These are phyloP conservation scores for Fraxinus pennsylvanica DNA, from an alignment of 257 asterid species.

Conservation along the genomic window DNA sequence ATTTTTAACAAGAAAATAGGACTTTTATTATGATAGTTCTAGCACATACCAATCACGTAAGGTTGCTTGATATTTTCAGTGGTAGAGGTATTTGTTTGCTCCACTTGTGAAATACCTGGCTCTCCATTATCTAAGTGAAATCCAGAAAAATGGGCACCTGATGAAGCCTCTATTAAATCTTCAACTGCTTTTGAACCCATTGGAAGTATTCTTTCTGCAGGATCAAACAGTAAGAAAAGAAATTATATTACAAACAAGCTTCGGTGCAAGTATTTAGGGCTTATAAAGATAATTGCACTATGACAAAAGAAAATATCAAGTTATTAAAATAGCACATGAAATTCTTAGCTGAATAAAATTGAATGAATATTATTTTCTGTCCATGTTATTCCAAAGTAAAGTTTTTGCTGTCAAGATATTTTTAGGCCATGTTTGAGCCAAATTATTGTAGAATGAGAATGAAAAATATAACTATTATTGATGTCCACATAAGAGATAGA, in stretches of 20 bases:
- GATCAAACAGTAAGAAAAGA: conserved; percentile 9
- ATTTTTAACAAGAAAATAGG: background rate
- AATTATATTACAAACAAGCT: conserved; percentile 11
- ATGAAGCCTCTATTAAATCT: conserved; percentile 74
- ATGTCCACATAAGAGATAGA: too few relatives aligned
- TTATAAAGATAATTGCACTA: conserved; percentile 2
- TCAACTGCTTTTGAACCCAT: conserved; percentile 94
- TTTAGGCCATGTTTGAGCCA: background rate
- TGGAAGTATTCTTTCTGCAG: conserved; percentile 31
- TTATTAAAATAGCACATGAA: background rate
- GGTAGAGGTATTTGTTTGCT: too few relatives aligned
- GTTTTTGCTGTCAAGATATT: background rate
- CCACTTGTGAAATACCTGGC: too few relatives aligned
- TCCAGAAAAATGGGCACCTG: too few relatives aligned
- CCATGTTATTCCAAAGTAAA: background rate
- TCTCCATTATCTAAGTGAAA: too few relatives aligned
- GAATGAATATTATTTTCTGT: background rate
- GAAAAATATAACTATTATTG: too few relatives aligned
- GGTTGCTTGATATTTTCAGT: too few relatives aligned
- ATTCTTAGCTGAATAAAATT: background rate
- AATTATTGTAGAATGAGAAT: too few relatives aligned
- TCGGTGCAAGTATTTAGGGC: conserved; percentile 5
- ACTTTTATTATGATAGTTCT: too few relatives aligned
- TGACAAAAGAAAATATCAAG: background rate
- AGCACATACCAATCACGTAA: too few relatives aligned